Conservation (phyloP, 768 basidiomycete genomes). For the Leccinellum luteum region DNA sequence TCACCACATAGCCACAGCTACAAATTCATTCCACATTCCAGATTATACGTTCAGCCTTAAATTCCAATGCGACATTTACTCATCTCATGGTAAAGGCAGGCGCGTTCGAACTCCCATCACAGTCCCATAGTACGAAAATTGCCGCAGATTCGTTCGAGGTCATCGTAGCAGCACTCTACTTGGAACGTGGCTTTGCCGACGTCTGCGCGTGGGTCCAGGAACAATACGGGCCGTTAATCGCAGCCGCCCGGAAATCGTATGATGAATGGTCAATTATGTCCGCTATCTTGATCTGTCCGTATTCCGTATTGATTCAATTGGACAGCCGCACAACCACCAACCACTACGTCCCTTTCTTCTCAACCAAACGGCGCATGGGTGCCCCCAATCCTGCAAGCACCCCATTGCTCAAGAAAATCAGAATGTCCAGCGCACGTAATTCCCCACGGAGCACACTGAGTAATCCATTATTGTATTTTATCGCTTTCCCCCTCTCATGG, state of each 20-base stretch:
- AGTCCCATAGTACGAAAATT: constrained; percentile 32
- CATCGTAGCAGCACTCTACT: constrained; percentile 42
- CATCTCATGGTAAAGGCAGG: constrained; percentile 38
- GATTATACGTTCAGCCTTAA: constrained; percentile 27
- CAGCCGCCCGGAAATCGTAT: constrained; percentile 28
- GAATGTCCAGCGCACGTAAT: constrained; percentile 14
- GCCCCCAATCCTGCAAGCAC: constrained; percentile 5
- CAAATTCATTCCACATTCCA: neutral
- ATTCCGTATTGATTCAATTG: constrained; percentile 6
- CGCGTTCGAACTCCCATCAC: constrained; percentile 17
- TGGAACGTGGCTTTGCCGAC: constrained; percentile 37
- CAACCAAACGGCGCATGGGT: constrained; percentile 13
- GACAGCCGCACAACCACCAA: constrained; percentile 12
- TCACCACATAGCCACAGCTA: neutral
- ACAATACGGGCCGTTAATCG: constrained; percentile 39
- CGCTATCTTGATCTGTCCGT: neutral
- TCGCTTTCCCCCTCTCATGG: constrained; percentile 4
- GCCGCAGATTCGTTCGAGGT: constrained; percentile 49
- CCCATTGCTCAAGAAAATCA: constrained; percentile 20
- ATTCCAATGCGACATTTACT: constrained; percentile 37
- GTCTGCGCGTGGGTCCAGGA: constrained; percentile 39
- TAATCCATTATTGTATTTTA: constrained; percentile 4
- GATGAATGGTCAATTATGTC: constrained; percentile 22
- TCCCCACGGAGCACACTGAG: constrained; percentile 20
- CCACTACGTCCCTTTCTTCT: neutral